Evolutionary conservation across 306 rosid genomes (phyloP).

Genomic region (Astragalus glycyphyllos): DNA sequence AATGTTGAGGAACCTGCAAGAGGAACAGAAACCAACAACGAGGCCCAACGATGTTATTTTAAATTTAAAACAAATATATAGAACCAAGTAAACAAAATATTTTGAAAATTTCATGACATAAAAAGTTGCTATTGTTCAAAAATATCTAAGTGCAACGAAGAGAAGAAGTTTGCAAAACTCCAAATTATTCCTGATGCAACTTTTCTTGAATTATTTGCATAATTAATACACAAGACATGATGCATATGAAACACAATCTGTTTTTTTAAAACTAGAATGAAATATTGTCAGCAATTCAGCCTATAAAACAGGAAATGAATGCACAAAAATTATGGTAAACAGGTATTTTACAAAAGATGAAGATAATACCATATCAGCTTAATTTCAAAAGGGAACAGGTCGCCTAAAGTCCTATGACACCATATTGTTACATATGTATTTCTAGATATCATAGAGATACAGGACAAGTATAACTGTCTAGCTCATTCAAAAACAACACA

Average conservation of each 20-base stretch:
- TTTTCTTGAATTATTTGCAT: slow-evolving; percentile 25
- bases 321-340: neutral
- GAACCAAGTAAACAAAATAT: neutral
- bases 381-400: slow-evolving; percentile 13
- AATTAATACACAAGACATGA: slow-evolving; percentile 7
- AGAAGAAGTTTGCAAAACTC: slow-evolving; percentile 18
- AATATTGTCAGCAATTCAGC: slow-evolving; percentile 1
- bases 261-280: neutral
- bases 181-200: slow-evolving; percentile 15
- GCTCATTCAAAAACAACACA: slow-evolving; percentile 8
- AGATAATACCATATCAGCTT: slow-evolving; percentile 8
- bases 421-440: slow-evolving; percentile 2
- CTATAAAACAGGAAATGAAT: slow-evolving; percentile 13
- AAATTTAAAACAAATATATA: slow-evolving; percentile 8
- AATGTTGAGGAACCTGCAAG: slow-evolving; percentile 67
- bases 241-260: neutral
- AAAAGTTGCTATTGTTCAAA: slow-evolving; percentile 22
- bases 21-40: slow-evolving; percentile 38
- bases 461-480: slow-evolving; percentile 7
- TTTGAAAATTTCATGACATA: slow-evolving; percentile 2
- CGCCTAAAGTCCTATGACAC: slow-evolving; percentile 20
- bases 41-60: slow-evolving; percentile 19
- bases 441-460: slow-evolving; percentile 33
- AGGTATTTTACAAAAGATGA: slow-evolving; percentile 1
- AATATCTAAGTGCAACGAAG: slow-evolving; percentile 27